These are phyloP conservation scores for Zygosaccharomyces lentus DNA, from an alignment of 805 yeast genomes.

Conservation along the genomic window DNA sequence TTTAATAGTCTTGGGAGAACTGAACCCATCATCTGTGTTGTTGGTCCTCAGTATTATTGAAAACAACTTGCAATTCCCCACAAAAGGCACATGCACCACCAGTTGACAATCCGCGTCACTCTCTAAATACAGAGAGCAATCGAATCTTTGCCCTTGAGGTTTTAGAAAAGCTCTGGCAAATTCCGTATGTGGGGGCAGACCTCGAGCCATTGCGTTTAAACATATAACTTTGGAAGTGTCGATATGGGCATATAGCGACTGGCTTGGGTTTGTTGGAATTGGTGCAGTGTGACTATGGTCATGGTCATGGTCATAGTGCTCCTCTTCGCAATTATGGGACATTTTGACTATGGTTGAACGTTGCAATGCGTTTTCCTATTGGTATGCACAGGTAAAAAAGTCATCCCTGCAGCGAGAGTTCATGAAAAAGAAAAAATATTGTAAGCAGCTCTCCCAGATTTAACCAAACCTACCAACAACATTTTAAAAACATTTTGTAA, in stretches of 20 bases:
- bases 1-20: constrained; percentile 67
- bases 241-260: constrained; percentile 59
- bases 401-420: neutral
- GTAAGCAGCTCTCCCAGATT: neutral
- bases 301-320: constrained; percentile 35
- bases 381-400: neutral
- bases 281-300: constrained; percentile 52
- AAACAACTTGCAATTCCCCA: constrained; percentile 66
- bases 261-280: constrained; percentile 64
- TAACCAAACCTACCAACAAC: neutral
- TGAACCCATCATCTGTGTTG: constrained; percentile 41
- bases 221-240: constrained; percentile 58
- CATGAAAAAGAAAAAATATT: neutral
- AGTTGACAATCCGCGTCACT: constrained; percentile 82
- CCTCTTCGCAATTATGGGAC: constrained; percentile 35
- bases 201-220: constrained; percentile 54
- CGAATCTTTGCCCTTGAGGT: constrained; percentile 44
- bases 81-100: constrained; percentile 74
- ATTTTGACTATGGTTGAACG: constrained; percentile 13
- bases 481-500: neutral
- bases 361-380: neutral
- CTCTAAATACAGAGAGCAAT: constrained; percentile 44
- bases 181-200: constrained; percentile 38
- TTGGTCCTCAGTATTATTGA: constrained; percentile 67
- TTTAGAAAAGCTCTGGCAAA: constrained; percentile 48